These are phyloP conservation scores for Coniochaeta sp. DNA, from an alignment of 2,329 filamentous ascomycete species.

Conservation along the genomic window DNA sequence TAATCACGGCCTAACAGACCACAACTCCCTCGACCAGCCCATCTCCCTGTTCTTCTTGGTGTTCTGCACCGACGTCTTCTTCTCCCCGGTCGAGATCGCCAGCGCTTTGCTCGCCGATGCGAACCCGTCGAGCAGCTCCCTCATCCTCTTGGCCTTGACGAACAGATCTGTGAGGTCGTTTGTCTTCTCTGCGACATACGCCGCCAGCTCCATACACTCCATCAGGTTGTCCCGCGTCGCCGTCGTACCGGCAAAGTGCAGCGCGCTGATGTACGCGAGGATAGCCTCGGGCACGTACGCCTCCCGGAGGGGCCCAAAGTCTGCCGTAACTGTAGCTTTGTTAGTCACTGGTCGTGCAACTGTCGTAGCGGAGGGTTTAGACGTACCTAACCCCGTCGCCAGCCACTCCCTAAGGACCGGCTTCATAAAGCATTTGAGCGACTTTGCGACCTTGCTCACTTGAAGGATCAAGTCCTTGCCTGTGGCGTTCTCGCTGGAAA, in stretches of 20 bases:
- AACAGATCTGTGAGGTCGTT: constrained; percentile 62
- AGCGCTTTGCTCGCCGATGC: constrained; percentile 71
- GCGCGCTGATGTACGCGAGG: constrained; percentile 72
- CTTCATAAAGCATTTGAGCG: constrained; percentile 31
- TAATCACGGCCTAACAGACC: constrained; percentile 44
- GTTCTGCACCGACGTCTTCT: constrained; percentile 38
- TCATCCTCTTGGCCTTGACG: constrained; percentile 58
- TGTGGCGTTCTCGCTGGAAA: constrained; percentile 38
- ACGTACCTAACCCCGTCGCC: constrained; percentile 7
- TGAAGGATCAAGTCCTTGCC: constrained; percentile 35
- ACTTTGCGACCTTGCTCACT: neutral
- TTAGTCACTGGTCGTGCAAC: constrained; percentile 6
- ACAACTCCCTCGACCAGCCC: constrained; percentile 58
- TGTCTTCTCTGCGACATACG: constrained; percentile 63
- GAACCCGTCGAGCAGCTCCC: constrained; percentile 69
- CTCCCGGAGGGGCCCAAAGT: constrained; percentile 60
- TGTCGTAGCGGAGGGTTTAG: constrained; percentile 4
- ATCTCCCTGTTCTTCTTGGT: constrained; percentile 55
- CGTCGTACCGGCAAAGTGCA: constrained; percentile 71
- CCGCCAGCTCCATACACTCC: constrained; percentile 81
- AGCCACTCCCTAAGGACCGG: constrained; percentile 58
- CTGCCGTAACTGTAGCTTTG: constrained; percentile 40
- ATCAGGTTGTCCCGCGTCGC: constrained; percentile 71
- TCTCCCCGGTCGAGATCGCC: constrained; percentile 47
- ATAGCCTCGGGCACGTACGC: constrained; percentile 81